phyloP scores from a whole-genome alignment of 352 stramenopile species.

The Pythium angustatum region DNA sequence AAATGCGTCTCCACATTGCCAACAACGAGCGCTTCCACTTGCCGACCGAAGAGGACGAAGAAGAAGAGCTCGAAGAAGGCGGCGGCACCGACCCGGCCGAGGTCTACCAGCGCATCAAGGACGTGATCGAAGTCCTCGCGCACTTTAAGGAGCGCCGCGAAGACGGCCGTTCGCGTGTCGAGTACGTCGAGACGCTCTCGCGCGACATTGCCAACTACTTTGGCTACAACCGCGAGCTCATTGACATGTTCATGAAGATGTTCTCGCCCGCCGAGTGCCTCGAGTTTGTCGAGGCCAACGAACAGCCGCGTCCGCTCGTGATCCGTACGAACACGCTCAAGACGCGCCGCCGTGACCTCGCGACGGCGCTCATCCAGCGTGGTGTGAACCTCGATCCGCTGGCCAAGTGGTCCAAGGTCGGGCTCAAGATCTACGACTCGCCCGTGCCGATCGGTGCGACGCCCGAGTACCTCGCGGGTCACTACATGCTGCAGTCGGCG shows the following conservation, averaged over 20 bases:
- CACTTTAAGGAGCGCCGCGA: slow-evolving; percentile 96
- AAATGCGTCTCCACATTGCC: slow-evolving; percentile 86
- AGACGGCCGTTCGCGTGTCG: slow-evolving; percentile 88
- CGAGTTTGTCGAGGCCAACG: slow-evolving; percentile 99
- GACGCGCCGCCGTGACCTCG: slow-evolving; percentile 97
- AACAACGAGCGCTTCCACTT: slow-evolving; percentile 85
- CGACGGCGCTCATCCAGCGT: slow-evolving; percentile 97
- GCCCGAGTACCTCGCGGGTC: slow-evolving; percentile 99
- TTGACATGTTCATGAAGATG: slow-evolving; percentile 97
- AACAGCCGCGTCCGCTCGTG: slow-evolving; percentile 96
- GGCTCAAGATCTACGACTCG: slow-evolving; percentile 98
- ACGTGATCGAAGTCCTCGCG: slow-evolving; percentile 91
- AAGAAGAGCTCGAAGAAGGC: slow-evolving; percentile 53
- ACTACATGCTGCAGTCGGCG: slow-evolving; percentile 99
- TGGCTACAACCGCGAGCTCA: slow-evolving; percentile 98
- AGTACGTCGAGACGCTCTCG: slow-evolving; percentile 94
- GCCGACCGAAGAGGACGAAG: slow-evolving; percentile 77
- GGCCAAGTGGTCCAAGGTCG: slow-evolving; percentile 99
- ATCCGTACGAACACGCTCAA: slow-evolving; percentile 99
- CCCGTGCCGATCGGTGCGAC: slow-evolving; percentile 99
- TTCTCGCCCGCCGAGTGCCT: slow-evolving; percentile 97
- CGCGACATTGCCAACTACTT: slow-evolving; percentile 97
- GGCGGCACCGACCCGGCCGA: slow-evolving; percentile 74
- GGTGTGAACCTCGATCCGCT: slow-evolving; percentile 98
- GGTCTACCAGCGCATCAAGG: slow-evolving; percentile 94